Evolutionary conservation across 2,329 filamentous ascomycete genomes (phyloP).

Genomic region (Corinectria fuckeliana): DNA sequence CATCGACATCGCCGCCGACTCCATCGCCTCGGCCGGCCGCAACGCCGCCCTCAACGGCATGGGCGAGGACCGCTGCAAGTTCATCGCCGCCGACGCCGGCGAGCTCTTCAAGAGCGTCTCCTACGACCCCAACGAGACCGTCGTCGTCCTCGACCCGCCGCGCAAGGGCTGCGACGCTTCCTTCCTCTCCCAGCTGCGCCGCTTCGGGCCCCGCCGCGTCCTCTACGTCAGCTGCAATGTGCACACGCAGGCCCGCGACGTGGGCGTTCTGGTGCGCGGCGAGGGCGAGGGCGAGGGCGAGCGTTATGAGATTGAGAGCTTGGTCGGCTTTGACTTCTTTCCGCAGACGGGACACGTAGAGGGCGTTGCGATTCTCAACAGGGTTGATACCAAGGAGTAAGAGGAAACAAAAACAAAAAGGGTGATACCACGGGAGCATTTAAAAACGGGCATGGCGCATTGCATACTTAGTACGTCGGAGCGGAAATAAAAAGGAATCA

Average conservation of each 20-base stretch:
- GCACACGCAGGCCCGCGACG: conserved; percentile 93
- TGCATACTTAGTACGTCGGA: conserved; percentile 3
- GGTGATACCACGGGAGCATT: conserved; percentile 15
- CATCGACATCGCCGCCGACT: conserved; percentile 84
- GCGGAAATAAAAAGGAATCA: conserved; percentile 16
- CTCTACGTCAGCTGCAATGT: conserved; percentile 98
- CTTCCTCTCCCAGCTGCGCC: conserved; percentile 82
- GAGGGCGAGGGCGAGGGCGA: conserved; percentile 49
- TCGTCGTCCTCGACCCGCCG: conserved; percentile 96
- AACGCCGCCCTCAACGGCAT: conserved; percentile 84
- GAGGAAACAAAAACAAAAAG: neutral
- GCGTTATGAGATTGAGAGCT: conserved; percentile 85
- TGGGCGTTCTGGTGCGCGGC: conserved; percentile 85
- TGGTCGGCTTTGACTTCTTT: conserved; percentile 96
- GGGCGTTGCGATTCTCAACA: conserved; percentile 69
- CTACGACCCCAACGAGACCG: conserved; percentile 81
- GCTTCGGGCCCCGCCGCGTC: conserved; percentile 78
- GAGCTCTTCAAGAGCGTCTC: conserved; percentile 78
- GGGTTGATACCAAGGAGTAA: conserved; percentile 48
- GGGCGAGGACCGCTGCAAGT: conserved; percentile 70
- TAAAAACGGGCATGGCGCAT: conserved; percentile 20
- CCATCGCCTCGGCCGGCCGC: conserved; percentile 76
- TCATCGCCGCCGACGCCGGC: conserved; percentile 88
- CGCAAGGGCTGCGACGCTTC: conserved; percentile 90
- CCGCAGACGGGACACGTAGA: conserved; percentile 81